Evolutionary conservation across 148 eudicot genomes (phyloP).

Genomic region (Silene conica): DNA sequence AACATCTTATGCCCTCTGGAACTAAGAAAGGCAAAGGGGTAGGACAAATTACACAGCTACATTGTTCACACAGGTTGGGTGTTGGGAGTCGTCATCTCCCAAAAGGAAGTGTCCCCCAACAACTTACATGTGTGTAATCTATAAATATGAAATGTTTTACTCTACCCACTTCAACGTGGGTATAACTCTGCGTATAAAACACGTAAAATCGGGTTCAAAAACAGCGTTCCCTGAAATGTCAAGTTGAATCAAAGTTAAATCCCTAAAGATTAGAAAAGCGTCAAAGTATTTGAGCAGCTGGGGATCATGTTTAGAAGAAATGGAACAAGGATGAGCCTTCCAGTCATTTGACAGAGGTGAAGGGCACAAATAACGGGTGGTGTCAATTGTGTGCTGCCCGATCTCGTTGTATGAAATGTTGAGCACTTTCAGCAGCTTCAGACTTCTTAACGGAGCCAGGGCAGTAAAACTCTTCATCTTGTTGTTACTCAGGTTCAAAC

Average conservation of each 20-base stretch:
- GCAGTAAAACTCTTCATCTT: constrained; percentile 62
- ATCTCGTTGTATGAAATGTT: constrained; percentile 77
- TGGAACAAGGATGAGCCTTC: constrained; percentile 21
- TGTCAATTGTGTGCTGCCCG: constrained; percentile 68
- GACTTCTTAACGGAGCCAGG: constrained; percentile 54
- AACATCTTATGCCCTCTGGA: no score
- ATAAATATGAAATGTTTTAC: background rate
- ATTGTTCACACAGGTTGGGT: no score
- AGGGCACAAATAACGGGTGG: constrained; percentile 59
- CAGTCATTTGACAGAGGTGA: constrained; percentile 59
- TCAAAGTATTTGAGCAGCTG: constrained; percentile 47
- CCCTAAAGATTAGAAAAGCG: constrained; percentile 53
- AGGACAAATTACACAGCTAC: no score
- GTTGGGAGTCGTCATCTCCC: no score
- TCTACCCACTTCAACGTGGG: constrained; percentile 62
- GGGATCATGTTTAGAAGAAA: constrained; percentile 12
- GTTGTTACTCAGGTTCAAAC: constrained; percentile 73
- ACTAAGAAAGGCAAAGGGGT: no score
- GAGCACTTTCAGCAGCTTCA: constrained; percentile 54
- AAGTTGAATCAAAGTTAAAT: constrained; percentile 51
- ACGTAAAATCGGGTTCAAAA: constrained; percentile 42
- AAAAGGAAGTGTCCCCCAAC: no score
- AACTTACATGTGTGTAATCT: no score
- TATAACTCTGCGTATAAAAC: constrained; percentile 46
- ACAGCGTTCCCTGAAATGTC: constrained; percentile 57